Base-by-base conservation (phyloP, 495 filamentous ascomycete species). In the Daldinia grandis region DNA sequence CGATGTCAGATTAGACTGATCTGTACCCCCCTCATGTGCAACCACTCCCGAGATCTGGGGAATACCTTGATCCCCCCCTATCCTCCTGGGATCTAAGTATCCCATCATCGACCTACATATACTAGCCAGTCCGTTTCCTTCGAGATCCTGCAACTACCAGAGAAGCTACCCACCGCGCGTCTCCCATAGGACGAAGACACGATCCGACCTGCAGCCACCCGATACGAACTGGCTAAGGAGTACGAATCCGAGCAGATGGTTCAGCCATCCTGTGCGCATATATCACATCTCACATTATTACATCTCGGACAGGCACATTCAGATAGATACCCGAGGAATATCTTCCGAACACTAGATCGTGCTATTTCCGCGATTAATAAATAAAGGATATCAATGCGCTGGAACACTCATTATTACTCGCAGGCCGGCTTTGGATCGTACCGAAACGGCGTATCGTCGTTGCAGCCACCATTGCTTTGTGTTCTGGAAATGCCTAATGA, bases 111-210 rank as follows among this genome's bases (percentile, higher is more conserved):
- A 63, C 24, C n/a, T 14, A 31, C 33, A 25, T 42, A 62, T 30
- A 21, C 42, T 3, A 12, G 59, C 50, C 58, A 60, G 35, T 42
- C 50, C 38, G 19, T 61, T 64, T 64, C 42, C 49, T 55, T 51
- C 61, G 15, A 72, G 69, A 72, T 72, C 69, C 61, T 72, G 69
- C 69, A 72, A 64, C 17, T 65, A n/a, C 61, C 37, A 55, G 21
- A 28, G 33, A 54, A 19, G 19, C 69, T 9, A 19, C 1, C 57
- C 65, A 56, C 40, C 42, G 19, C 9, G 9, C 19, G 42, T 6
- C 42, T 10, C 42, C 19, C 42, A 72, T 72, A 58, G 60, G 69
- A 42, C 50, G 50, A 67, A 62, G 64, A 51, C 69, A 62, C 60
- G 64, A 72, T 72, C 69, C 69, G 69, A 68, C 37, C 49, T 72